Evolutionary conservation across 495 filamentous ascomycete species (phyloP), one percentile per base, ranked within the genome.

Genomic region (Paragyromitra xinjiangensis): DNA sequence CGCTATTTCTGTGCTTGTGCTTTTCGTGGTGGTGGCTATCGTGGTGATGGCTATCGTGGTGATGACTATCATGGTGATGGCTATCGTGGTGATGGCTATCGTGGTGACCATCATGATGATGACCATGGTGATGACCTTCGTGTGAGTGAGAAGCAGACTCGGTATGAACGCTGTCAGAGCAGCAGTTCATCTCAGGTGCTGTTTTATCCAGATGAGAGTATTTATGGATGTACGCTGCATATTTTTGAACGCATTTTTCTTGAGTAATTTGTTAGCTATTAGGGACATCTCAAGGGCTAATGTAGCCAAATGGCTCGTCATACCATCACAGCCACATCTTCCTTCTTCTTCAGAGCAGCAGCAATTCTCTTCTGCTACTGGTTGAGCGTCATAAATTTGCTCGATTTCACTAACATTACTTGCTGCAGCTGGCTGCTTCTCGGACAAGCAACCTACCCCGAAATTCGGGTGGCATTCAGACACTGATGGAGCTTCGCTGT

Each of bases 241-340:
- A 79, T 34, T 40, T 63, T 42, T 24, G n/a, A 16, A 78, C 56
- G 39, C 77, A 79, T 12, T 62, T 62, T 12, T 71, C 77, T 79
- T 65, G 4, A 63, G 34, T 26, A 19, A 9, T 29, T 62, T 51
- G 9, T 24, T 70, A 58, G 50, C 19, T 56, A 63, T 40, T 1
- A 14, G 11, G 3, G 37, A 26, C 8, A 58, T 7, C 19, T 56
- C 14, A 19, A 11, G 19, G n/a, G 0, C 7, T 6, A 12, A 40
- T 22, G 12, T 40, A 19, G 2, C 7, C 16, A 14, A 37, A 39
- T n/a, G 14, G 19, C 12, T 48, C 19, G n/a, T 44, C 45, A 62
- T 78, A 72, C 77, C 77, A 61, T 79, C 61, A 29, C 77, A 79
- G 24, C 65, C 50, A 51, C 77, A 79, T 51, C 26, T 51, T 11